These are phyloP conservation scores for Halophytophthora batemanensis DNA, from an alignment of 352 stramenopile genomes.

Conservation along the genomic window DNA sequence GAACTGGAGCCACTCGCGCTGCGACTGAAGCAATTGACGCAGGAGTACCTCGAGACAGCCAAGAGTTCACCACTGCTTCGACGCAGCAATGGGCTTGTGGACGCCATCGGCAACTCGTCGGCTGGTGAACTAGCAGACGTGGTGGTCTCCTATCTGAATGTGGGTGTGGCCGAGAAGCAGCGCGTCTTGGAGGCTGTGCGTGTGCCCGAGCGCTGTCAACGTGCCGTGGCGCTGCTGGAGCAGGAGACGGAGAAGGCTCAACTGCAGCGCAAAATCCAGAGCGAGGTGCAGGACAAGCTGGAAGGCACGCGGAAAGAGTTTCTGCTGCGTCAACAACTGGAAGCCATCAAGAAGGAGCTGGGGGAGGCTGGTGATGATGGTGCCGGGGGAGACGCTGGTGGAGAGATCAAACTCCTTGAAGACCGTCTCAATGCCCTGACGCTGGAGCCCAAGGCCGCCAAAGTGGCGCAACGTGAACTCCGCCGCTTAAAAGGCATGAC, in stretches of 20 bases:
- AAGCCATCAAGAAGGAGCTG: slow-evolving; percentile 99
- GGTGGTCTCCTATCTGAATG: slow-evolving; percentile 66
- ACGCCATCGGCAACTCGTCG: slow-evolving; percentile 58
- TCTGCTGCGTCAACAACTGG: slow-evolving; percentile 97
- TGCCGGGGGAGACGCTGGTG: slow-evolving; percentile 23
- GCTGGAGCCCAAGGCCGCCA: slow-evolving; percentile 50
- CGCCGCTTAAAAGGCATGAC: slow-evolving; percentile 71
- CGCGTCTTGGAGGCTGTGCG: slow-evolving; percentile 51
- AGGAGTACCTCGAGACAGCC: slow-evolving; percentile 61
- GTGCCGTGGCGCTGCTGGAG: slow-evolving; percentile 45
- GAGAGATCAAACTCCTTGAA: slow-evolving; percentile 59
- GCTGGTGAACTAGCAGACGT: slow-evolving; percentile 64
- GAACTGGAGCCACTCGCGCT: slow-evolving; percentile 35
- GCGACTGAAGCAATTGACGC: slow-evolving; percentile 61
- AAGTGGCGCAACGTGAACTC: slow-evolving; percentile 61
- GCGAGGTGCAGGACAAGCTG: slow-evolving; percentile 65
- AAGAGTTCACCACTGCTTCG: slow-evolving; percentile 56
- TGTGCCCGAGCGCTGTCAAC: slow-evolving; percentile 36
- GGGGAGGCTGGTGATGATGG: slow-evolving; percentile 60
- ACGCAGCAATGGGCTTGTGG: slow-evolving; percentile 58
- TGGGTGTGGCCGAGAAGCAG: slow-evolving; percentile 53
- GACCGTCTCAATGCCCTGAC: slow-evolving; percentile 50
- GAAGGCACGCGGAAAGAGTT: slow-evolving; percentile 87
- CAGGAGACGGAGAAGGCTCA: slow-evolving; percentile 60
- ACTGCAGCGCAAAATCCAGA: slow-evolving; percentile 71